Evolutionary conservation across 1,139 yeast genomes (phyloP), one percentile per base, ranked within the genome.

Genomic region (Taphrina pruni): DNA sequence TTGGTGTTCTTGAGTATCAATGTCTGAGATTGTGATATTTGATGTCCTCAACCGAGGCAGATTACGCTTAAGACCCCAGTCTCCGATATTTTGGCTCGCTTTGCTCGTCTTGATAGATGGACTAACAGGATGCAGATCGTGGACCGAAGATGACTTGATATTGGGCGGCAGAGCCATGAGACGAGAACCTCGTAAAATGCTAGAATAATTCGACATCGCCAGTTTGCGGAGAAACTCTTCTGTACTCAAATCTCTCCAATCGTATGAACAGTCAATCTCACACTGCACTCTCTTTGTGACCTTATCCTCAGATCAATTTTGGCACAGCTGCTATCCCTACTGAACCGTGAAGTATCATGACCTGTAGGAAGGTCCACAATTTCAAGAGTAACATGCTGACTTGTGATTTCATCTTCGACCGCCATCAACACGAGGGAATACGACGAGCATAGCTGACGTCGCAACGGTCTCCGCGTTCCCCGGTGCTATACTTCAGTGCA

Each of bases 11-110:
- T 60, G 62, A 4, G 69, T 58, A 43, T 69, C 70, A 38, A 58
- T 48, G 35, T 69, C 58, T 2, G 39, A 14, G 9, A 69, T 46
- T 12, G 61, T 46, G 38, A 69, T 57, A 39, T 65, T 58, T 35
- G 51, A 39, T 43, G 70, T 69, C 39, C 39, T 58, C 46, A 69
- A 36, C 8, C 57, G 57, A 12, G 70, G 70, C 26, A 69, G 26
- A 14, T 50, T 38, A 20, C 69, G 60, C 60, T 69, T 69, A 17
- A 64, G 57, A 9, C 70, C 70, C 70, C 70, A 69, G 61, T 69
- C 70, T 12, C 70, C 70, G 38, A 50, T 62, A 17, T 46, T 58
- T 45, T 60, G 58, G 12, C 48, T 50, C 14, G 62, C 65, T 39
- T 39, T 43, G 26, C 56, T 68, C 38, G 70, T 55, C 12, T 52